Conservation (phyloP, 176 grass and related monocot species). For the Thinopyrum elongatum region DNA sequence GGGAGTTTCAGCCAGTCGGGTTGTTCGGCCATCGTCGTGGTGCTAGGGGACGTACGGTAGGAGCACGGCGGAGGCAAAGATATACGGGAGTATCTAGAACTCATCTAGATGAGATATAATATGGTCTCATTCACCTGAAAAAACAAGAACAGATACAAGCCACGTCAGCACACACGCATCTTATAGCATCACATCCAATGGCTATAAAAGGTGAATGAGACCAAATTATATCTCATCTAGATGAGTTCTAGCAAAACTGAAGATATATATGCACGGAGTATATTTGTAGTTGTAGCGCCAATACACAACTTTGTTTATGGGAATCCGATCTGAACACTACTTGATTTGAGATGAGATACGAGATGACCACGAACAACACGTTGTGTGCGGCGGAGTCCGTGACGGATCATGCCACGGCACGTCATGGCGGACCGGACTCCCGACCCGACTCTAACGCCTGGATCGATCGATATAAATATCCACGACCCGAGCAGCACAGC, state of each 20-base stretch:
- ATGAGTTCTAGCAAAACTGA: no score
- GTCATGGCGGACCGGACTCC: background rate
- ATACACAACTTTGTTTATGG: background rate
- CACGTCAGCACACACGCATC: no score
- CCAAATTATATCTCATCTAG: no score
- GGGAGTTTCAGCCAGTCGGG: constrained; percentile 8
- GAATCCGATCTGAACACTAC: no score
- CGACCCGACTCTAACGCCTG: background rate
- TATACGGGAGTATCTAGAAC: no score
- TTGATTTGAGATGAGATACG: no score
- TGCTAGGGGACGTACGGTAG: background rate
- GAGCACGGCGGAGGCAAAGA: background rate
- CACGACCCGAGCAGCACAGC: background rate
- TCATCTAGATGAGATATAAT: no score
- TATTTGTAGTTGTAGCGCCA: background rate
- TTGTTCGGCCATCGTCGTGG: background rate
- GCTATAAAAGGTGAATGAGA: no score
- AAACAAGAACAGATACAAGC: no score
- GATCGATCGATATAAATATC: background rate
- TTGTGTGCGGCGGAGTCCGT: background rate
- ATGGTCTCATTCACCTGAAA: no score
- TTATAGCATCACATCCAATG: no score
- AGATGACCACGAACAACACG: no score
- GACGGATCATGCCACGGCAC: background rate
- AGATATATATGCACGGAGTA: background rate